These are phyloP conservation scores for Parascedosporium putredinis DNA, from an alignment of 2,329 filamentous ascomycete genomes.

Conservation along the genomic window DNA sequence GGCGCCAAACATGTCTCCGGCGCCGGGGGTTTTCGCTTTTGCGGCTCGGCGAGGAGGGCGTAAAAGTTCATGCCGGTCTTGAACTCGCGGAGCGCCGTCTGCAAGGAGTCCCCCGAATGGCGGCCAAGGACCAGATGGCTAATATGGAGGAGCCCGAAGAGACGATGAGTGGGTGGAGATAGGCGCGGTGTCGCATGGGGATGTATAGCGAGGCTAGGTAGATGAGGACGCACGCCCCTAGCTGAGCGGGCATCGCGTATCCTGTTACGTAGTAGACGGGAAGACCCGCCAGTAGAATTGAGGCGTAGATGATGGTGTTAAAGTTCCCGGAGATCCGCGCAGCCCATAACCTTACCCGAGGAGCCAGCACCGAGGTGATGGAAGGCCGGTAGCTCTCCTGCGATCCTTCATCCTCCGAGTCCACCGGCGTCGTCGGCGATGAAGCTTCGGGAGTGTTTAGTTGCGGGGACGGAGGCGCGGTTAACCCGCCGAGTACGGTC, in stretches of 20 bases:
- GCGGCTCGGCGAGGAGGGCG: constrained; percentile 32
- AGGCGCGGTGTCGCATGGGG: constrained; percentile 35
- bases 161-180: constrained; percentile 48
- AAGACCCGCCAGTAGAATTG: constrained; percentile 38
- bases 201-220: constrained; percentile 41
- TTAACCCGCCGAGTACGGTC: background rate
- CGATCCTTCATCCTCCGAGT: too few relatives aligned
- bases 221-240: constrained; percentile 36
- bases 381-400: constrained; percentile 11
- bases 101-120: constrained; percentile 30
- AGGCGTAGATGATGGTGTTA: constrained; percentile 33
- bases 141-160: constrained; percentile 43
- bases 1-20: constrained; percentile 45
- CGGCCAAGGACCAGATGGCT: constrained; percentile 40
- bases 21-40: constrained; percentile 30
- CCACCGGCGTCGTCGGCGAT: too few relatives aligned
- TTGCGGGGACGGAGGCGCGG: background rate
- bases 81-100: constrained; percentile 33
- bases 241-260: constrained; percentile 40
- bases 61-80: constrained; percentile 42
- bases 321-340: constrained; percentile 32
- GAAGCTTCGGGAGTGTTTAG: background rate
- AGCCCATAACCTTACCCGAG: constrained; percentile 40
- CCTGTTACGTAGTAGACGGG: constrained; percentile 42
- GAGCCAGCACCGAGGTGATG: constrained; percentile 27